Evolutionary conservation across 768 basidiomycete species (phyloP).

Genomic region (Leccinum uliginosum): DNA sequence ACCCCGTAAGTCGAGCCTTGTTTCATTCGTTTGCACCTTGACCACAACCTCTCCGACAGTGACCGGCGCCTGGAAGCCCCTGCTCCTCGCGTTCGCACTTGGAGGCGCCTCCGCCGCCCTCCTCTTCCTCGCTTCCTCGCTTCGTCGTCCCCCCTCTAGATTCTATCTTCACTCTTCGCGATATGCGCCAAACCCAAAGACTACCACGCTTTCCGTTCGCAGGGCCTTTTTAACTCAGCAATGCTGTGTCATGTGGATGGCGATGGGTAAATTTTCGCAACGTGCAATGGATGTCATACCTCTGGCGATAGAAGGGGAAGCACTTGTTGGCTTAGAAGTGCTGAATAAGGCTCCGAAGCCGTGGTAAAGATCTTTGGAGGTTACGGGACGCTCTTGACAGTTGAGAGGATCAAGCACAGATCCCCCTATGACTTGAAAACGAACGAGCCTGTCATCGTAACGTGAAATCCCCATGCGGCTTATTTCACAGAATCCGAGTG

Average conservation of each 20-base stretch:
- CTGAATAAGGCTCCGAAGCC: constrained; percentile 64
- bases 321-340: constrained; percentile 66
- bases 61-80: too few species aligned
- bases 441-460: constrained; percentile 84
- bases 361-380: constrained; percentile 61
- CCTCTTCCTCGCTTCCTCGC: too few species aligned
- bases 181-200: constrained; percentile 42
- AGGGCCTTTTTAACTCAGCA: constrained; percentile 45
- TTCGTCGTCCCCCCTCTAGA: too few species aligned
- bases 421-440: constrained; percentile 99
- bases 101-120: too few species aligned
- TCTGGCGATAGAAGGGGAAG: constrained; percentile 35
- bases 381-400: constrained; percentile 52
- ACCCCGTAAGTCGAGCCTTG: too few species aligned
- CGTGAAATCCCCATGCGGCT: constrained; percentile 44
- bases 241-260: constrained; percentile 81
- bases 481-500: background rate
- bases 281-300: constrained; percentile 52
- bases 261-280: constrained; percentile 64
- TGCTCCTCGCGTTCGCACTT: too few species aligned
- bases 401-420: constrained; percentile 73
- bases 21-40: too few species aligned
- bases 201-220: constrained; percentile 67
- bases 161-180: too few species aligned
- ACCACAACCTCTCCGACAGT: too few species aligned